These are phyloP conservation scores for Fraxinus angustifolia DNA, from an alignment of 305 asterid genomes.

Conservation along the genomic window DNA sequence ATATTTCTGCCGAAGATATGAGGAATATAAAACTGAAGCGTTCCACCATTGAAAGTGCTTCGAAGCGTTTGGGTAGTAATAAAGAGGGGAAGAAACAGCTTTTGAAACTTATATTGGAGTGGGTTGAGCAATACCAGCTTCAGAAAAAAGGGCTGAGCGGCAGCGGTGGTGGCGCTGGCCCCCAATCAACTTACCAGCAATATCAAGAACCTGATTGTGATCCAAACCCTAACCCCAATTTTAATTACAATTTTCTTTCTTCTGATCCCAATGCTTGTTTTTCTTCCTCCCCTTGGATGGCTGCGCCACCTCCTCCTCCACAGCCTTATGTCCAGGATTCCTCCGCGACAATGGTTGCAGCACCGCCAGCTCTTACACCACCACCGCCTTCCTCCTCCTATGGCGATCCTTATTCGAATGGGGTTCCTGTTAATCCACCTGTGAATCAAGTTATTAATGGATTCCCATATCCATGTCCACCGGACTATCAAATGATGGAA, in stretches of 20 bases:
- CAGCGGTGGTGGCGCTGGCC: slow-evolving; percentile 21
- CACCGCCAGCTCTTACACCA: background rate
- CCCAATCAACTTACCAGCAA: slow-evolving; percentile 22
- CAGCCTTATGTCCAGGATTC: slow-evolving; percentile 17
- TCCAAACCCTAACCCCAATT: slow-evolving; percentile 32
- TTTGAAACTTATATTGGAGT: slow-evolving; percentile 67
- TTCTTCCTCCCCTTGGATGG: slow-evolving; percentile 35
- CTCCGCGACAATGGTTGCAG: slow-evolving; percentile 21
- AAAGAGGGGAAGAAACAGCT: slow-evolving; percentile 80
- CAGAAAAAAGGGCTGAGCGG: slow-evolving; percentile 46
- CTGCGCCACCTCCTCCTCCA: background rate
- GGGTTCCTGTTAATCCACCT: slow-evolving; percentile 14
- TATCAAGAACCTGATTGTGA: slow-evolving; percentile 29
- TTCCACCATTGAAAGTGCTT: slow-evolving; percentile 78
- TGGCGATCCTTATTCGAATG: slow-evolving; percentile 30
- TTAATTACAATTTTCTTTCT: slow-evolving; percentile 15
- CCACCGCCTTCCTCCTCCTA: slow-evolving; percentile 27
- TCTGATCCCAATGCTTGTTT: slow-evolving; percentile 34
- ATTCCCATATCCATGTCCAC: slow-evolving; percentile 31
- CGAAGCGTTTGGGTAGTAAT: slow-evolving; percentile 60
- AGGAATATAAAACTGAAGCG: slow-evolving; percentile 75
- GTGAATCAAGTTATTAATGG: slow-evolving; percentile 36
- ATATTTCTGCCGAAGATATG: slow-evolving; percentile 82
- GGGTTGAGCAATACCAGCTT: slow-evolving; percentile 79
- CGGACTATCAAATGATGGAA: slow-evolving; percentile 51